Evolutionary conservation across 768 basidiomycete genomes (phyloP), one percentile per base, ranked within the genome.

Genomic region (Podaxis mareebaensis): DNA sequence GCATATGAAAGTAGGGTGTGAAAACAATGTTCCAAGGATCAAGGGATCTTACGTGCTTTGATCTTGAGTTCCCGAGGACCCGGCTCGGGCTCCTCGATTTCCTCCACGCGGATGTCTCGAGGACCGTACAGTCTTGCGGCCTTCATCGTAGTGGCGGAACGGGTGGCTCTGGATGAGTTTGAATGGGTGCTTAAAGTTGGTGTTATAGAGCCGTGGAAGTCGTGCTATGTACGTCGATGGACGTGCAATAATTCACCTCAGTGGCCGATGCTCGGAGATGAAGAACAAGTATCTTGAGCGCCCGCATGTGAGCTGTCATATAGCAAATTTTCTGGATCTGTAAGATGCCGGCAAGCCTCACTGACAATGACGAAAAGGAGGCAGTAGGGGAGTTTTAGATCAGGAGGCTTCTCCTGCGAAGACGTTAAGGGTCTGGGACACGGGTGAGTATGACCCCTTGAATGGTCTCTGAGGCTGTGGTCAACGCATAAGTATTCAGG

Each of bases 51-150:
- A 46, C 42, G 5, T 60, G 79, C 81, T 69, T 80, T 82, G 61
- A 82, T 71, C 67, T 83, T 83, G 3, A 83, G 72, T 58, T 81
- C 75, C 22, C 75, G 77, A 12, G 67, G 70, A 11, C 74, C 71
- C 11, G 72, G 65, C 26, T 65, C 60, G 33, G 79, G 79, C 56
- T 79, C 76, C 3, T 75, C 70, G 15, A 81, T 75, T 22, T 79
- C 68, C 51, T 83, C 82, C 51, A 84, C 71, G 12, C 77, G 75
- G 15, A 84, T 72, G 60, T 81, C 77, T 10, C 75, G 74, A 33
- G 78, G 76, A 3, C 78, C 82, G 61, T 83, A 79, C 61, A 75
- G 81, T 44, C 78, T 76, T 36, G 78, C 78, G 38, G 81, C 81
- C 58, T 75, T 81, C 82, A 83, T 83, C 86, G 17, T 40, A 20